These are phyloP conservation scores for Anthoceros angustus DNA, from an alignment of 225 moss, liverwort and hornwort genomes.

Conservation along the genomic window DNA sequence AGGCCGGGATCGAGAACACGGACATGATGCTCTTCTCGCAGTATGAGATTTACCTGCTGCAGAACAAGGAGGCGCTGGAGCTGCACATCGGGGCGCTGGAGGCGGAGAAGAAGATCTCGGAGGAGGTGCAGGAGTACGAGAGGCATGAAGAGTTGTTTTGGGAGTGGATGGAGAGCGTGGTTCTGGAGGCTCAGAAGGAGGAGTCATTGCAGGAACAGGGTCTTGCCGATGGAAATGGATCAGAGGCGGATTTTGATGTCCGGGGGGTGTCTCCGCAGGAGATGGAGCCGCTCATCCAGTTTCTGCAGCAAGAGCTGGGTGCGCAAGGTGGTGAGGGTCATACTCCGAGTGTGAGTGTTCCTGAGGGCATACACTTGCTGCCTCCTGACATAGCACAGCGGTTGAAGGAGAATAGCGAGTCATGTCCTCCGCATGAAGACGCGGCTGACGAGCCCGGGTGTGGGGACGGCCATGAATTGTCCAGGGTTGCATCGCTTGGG, in stretches of 20 bases:
- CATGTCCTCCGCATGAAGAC: neutral
- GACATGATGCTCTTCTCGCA: conserved; percentile 17
- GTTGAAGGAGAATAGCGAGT: neutral
- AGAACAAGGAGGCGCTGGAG: conserved; percentile 30
- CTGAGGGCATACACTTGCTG: conserved; percentile 5
- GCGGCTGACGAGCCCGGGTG: neutral
- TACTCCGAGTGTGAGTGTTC: conserved; percentile 3
- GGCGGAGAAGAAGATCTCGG: conserved; percentile 18
- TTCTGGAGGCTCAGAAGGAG: conserved; percentile 17
- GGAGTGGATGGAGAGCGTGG: conserved; percentile 59
- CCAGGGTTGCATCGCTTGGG: neutral
- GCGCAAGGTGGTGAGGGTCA: neutral
- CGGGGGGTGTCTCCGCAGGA: conserved; percentile 17
- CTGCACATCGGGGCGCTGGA: conserved; percentile 28
- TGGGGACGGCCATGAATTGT: neutral
- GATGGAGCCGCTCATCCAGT: conserved; percentile 13
- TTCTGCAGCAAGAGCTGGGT: conserved; percentile 14
- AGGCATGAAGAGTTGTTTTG: conserved; percentile 40
- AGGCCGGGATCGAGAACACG: conserved; percentile 13
- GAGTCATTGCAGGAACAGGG: neutral
- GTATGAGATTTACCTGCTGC: conserved; percentile 35
- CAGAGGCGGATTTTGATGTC: neutral
- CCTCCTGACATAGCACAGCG: neutral
- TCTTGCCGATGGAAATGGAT: neutral
- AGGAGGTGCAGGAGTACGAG: conserved; percentile 23